phyloP scores from a whole-genome alignment of 1,284 basidiomycete genomes.

The Malassezia vespertilionis region DNA sequence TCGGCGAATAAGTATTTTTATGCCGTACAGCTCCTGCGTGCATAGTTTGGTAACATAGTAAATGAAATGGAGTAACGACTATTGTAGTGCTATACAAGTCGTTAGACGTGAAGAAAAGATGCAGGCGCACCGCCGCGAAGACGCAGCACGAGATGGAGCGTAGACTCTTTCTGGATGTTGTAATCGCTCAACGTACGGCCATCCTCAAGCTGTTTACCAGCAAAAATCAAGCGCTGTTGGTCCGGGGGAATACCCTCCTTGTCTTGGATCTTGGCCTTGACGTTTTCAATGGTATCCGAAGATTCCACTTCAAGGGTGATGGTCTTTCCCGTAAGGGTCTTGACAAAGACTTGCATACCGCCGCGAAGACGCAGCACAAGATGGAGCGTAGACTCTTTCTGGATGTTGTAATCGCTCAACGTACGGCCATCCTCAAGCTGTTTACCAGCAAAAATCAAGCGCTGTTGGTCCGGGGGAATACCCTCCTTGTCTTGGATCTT shows the following conservation, averaged over 20 bases:
- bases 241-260: constrained; percentile 50
- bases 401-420: constrained; percentile 49
- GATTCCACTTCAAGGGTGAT: constrained; percentile 81
- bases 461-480: constrained; percentile 50
- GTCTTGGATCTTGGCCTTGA: constrained; percentile 52
- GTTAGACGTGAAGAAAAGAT: constrained; percentile 34
- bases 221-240: constrained; percentile 51
- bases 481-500: constrained; percentile 53
- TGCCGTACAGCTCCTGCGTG: too few species aligned
- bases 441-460: constrained; percentile 51
- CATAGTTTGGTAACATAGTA: background rate
- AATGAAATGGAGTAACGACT: constrained; percentile 1
- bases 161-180: constrained; percentile 48
- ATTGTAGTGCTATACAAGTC: background rate
- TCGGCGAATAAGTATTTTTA: constrained; percentile 22
- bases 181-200: constrained; percentile 50
- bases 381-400: constrained; percentile 43
- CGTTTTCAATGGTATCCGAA: constrained; percentile 87
- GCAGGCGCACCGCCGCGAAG: constrained; percentile 36
- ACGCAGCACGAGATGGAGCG: constrained; percentile 39
- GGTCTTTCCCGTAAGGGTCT: constrained; percentile 89
- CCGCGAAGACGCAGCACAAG: constrained; percentile 40
- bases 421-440: constrained; percentile 51
- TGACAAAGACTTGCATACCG: constrained; percentile 48
- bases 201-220: constrained; percentile 51